A percentile compares a stretch with the other conserved stretches of the same genome.
Conservation (phyloP, 441 rosid genomes). For the Populus hybrid region DNA sequence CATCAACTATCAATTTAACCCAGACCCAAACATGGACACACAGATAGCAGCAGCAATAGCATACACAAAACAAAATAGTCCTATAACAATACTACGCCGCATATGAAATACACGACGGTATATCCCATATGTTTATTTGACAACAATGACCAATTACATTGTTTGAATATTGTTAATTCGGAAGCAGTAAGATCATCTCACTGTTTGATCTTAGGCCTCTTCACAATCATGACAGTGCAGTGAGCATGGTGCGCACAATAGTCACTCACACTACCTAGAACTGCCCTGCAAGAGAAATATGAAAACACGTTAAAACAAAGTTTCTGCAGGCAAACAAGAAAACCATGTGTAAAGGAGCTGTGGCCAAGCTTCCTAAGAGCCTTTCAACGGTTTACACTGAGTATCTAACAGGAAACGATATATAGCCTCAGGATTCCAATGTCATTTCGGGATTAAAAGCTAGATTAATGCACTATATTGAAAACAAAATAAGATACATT, state of each 20-base stretch:
- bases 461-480: background rate
- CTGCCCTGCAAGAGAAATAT: constrained; percentile 51
- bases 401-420: background rate
- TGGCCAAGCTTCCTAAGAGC: background rate
- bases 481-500: background rate
- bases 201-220: constrained; percentile 71
- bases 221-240: constrained; percentile 85
- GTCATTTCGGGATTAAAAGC: background rate
- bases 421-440: background rate
- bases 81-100: background rate
- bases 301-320: background rate
- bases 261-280: constrained; percentile 91
- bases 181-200: constrained; percentile 18
- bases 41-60: too few relatives aligned
- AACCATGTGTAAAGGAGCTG: background rate
- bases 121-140: background rate
- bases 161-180: background rate
- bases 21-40: background rate
- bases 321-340: too few relatives aligned
- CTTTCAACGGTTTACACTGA: background rate
- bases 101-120: background rate
- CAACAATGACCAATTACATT: background rate
- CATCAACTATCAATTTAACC: too few relatives aligned
- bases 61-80: too few relatives aligned
- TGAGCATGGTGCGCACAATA: constrained; percentile 89